phyloP scores from a whole-genome alignment of 176 grass and related monocot species.

The Chrysopogon serrulatus region DNA sequence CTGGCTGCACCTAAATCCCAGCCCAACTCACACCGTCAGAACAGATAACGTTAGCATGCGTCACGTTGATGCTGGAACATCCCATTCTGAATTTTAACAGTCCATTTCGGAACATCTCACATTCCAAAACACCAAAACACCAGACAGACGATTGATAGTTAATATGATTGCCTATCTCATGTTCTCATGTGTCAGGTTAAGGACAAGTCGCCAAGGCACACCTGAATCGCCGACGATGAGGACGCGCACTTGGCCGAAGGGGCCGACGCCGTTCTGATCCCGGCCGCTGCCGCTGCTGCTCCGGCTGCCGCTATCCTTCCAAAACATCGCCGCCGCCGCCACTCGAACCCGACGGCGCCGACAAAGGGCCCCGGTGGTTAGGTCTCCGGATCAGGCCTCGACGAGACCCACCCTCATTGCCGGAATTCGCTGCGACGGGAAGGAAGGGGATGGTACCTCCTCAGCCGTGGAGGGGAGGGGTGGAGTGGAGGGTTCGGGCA shows the following conservation, averaged over 20 bases:
- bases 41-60: not conserved
- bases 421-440: not conserved
- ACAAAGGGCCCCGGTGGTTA: not conserved
- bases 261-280: conserved; percentile 64
- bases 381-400: not conserved
- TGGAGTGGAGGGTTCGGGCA: not conserved
- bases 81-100: not conserved
- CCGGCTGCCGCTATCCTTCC: conserved; percentile 61
- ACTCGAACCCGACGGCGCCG: not conserved
- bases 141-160: not conserved
- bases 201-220: not conserved
- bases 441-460: not conserved
- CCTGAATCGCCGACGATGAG: conserved; percentile 94
- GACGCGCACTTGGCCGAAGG: conserved; percentile 83
- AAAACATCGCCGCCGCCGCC: conserved; percentile 53
- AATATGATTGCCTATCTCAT: not conserved
- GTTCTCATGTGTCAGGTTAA: not conserved
- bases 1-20: not conserved
- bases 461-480: conserved; percentile 3
- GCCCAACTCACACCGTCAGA: not conserved
- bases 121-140: not conserved
- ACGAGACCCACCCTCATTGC: not conserved
- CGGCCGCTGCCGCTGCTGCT: conserved; percentile 42
- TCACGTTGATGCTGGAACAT: not conserved
- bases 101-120: not conserved